These are phyloP conservation scores for Antrodiella citrinella DNA, from an alignment of 768 basidiomycete species.

Conservation along the genomic window DNA sequence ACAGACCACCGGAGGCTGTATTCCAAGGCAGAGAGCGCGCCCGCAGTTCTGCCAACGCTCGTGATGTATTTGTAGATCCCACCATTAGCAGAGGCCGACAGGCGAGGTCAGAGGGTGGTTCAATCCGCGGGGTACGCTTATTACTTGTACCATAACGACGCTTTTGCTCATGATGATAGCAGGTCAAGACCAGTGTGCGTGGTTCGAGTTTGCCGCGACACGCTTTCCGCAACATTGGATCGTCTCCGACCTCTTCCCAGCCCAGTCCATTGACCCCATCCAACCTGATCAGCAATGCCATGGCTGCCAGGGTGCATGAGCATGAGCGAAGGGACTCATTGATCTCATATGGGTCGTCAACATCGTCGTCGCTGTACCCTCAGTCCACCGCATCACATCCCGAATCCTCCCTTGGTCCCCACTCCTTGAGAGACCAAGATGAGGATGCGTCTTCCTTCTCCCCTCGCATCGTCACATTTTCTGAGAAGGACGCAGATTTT, in stretches of 20 bases:
- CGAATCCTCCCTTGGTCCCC: constrained; percentile 58
- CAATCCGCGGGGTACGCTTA: constrained; percentile 16
- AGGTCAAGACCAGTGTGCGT: constrained; percentile 29
- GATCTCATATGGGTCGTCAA: constrained; percentile 54
- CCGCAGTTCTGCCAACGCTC: constrained; percentile 9
- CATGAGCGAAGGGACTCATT: constrained; percentile 35
- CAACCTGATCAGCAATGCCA: constrained; percentile 6
- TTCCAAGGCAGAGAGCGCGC: constrained; percentile 5
- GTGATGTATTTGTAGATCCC: constrained; percentile 8
- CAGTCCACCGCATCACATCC: constrained; percentile 56
- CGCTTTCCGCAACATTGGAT: constrained; percentile 20
- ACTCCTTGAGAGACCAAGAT: constrained; percentile 40
- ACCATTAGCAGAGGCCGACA: constrained; percentile 8
- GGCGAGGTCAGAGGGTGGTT: constrained; percentile 19
- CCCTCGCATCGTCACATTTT: constrained; percentile 14
- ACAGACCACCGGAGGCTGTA: background rate
- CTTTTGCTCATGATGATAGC: background rate
- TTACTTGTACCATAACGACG: too few relatives aligned
- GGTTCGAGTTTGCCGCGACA: constrained; percentile 25
- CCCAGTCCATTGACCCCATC: constrained; percentile 20
- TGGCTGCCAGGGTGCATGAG: constrained; percentile 14
- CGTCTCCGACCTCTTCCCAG: constrained; percentile 22
- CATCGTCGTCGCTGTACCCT: constrained; percentile 76
- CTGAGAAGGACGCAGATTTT: constrained; percentile 17
- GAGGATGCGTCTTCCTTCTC: constrained; percentile 32